Conservation (phyloP, 1,139 yeast species). For the Yamadazyma blattariae region DNA sequence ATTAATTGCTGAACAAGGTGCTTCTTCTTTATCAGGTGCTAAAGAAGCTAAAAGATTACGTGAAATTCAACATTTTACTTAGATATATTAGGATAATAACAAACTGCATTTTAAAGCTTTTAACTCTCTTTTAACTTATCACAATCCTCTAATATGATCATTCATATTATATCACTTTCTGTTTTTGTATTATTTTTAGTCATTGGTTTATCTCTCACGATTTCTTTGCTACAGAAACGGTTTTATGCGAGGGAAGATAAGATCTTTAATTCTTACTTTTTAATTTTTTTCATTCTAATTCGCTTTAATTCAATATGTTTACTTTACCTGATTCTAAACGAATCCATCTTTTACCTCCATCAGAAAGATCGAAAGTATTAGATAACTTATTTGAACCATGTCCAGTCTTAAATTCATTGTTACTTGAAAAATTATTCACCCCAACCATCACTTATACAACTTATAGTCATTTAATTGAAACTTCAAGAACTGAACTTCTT, state of each 20-base stretch:
- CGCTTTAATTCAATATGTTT: conserved; percentile 3
- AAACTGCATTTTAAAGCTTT: conserved; percentile 2
- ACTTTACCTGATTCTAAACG: conserved; percentile 22
- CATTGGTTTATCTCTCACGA: too few relatives aligned
- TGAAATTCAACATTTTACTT: conserved; percentile 43
- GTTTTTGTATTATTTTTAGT: too few relatives aligned
- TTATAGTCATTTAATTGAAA: conserved; percentile 54
- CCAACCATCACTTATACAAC: conserved; percentile 14
- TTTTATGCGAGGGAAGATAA: conserved; percentile 2
- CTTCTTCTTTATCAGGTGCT: conserved; percentile 39
- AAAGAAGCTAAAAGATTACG: conserved; percentile 45
- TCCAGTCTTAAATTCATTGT: conserved; percentile 43
- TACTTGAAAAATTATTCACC: conserved; percentile 32
- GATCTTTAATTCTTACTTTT: not conserved
- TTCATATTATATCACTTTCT: too few relatives aligned
- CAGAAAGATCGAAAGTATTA: conserved; percentile 33
- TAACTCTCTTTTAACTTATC: too few relatives aligned
- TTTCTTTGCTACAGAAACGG: too few relatives aligned
- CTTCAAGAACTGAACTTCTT: conserved; percentile 37
- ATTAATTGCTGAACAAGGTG: conserved; percentile 47
- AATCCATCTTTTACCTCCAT: conserved; percentile 16
- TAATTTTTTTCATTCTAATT: not conserved
- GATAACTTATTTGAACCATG: conserved; percentile 71
- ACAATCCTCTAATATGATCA: too few relatives aligned
- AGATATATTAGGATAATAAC: conserved; percentile 3